A percentile compares a stretch with the other conserved stretches of the same genome.
These are phyloP conservation scores for Bryoglossum gracile DNA, from an alignment of 495 filamentous ascomycete species.

Conservation along the genomic window DNA sequence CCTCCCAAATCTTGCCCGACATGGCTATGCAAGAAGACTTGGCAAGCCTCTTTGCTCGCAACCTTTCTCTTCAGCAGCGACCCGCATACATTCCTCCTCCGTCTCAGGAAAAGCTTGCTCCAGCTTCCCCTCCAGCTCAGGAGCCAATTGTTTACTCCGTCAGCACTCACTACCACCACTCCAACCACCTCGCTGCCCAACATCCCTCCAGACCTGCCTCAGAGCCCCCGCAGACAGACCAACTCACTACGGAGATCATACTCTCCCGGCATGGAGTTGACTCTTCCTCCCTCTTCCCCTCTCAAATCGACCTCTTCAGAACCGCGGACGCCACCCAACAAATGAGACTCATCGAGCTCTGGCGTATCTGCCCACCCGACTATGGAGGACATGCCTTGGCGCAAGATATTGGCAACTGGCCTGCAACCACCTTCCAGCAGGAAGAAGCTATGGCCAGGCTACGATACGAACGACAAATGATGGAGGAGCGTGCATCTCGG, in stretches of 20 bases:
- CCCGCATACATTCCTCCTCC: conserved; percentile 26
- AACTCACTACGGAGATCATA: conserved; percentile 36
- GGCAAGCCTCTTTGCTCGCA: conserved; percentile 55
- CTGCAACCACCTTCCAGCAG: conserved; percentile 41
- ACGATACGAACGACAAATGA: conserved; percentile 41
- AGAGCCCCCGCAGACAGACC: conserved; percentile 39
- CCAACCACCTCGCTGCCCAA: conserved; percentile 43
- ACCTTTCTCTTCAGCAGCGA: conserved; percentile 48
- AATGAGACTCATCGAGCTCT: conserved; percentile 56
- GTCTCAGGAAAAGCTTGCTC: no score
- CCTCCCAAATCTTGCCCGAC: conserved; percentile 23
- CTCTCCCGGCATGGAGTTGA: conserved; percentile 48
- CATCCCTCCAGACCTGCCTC: conserved; percentile 37
- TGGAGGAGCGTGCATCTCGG: conserved; percentile 23
- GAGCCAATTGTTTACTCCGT: conserved; percentile 54
- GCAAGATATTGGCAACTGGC: conserved; percentile 29
- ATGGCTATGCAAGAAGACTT: conserved; percentile 59
- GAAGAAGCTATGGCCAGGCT: conserved; percentile 43
- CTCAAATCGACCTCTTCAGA: conserved; percentile 56
- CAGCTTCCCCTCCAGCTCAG: conserved; percentile 16
- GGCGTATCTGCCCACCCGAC: conserved; percentile 51
- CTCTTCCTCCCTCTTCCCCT: conserved; percentile 41
- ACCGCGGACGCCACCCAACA: conserved; percentile 50
- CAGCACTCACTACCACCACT: conserved; percentile 71
- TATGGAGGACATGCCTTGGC: conserved; percentile 37